Evolutionary conservation across 768 basidiomycete genomes (phyloP).

Genomic region (Russula earlei): DNA sequence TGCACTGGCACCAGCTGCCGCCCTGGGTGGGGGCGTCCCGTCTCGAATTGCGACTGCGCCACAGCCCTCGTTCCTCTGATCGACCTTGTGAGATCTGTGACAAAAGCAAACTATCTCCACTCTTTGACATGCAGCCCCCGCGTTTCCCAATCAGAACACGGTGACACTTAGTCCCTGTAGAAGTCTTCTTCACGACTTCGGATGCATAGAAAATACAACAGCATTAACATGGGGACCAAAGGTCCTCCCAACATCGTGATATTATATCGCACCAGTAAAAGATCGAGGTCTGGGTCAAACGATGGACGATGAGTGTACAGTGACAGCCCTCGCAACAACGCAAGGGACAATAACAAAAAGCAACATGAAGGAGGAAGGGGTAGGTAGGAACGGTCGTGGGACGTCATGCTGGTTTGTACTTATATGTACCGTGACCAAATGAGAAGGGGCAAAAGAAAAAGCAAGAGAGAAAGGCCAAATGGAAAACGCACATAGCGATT

Average conservation of each 20-base stretch:
- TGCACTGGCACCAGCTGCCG: no score
- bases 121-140: no score
- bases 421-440: constrained; percentile 12
- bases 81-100: no score
- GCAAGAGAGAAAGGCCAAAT: not conserved
- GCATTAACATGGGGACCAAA: constrained; percentile 13
- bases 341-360: constrained; percentile 20
- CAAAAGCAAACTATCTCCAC: no score
- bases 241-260: constrained; percentile 7
- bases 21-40: no score
- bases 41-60: no score
- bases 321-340: constrained; percentile 3
- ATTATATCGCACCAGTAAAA: constrained; percentile 11
- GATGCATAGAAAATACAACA: constrained; percentile 7
- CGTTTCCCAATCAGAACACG: not conserved
- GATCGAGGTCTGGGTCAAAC: not conserved
- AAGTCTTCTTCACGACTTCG: no score
- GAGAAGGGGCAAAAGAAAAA: not conserved
- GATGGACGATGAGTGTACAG: constrained; percentile 10
- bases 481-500: constrained; percentile 6
- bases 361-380: constrained; percentile 17
- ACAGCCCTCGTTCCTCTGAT: no score
- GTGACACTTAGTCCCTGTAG: no score
- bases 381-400: constrained; percentile 19
- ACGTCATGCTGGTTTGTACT: constrained; percentile 21